Conservation (phyloP, 1,284 basidiomycete genomes). For the Boletellus sp. region DNA sequence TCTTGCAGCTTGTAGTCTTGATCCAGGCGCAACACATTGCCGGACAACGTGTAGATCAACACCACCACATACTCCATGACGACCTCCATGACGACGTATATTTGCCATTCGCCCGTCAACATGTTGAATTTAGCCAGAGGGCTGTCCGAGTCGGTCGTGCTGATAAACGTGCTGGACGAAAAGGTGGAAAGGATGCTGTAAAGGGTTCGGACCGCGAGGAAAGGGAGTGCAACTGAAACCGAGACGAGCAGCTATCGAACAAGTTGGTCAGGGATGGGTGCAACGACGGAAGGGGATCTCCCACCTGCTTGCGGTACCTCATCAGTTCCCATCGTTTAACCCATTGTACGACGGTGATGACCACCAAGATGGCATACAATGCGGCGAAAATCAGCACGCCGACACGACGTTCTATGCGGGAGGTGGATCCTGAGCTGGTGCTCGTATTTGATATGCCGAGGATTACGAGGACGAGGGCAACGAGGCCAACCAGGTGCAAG, state of each 20-base stretch:
- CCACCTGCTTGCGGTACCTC: conserved; percentile 46
- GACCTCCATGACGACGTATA: conserved; percentile 53
- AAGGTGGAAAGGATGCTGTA: conserved; percentile 50
- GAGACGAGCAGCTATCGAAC: conserved; percentile 35
- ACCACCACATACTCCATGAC: conserved; percentile 55
- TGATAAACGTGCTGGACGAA: conserved; percentile 43
- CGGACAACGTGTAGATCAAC: conserved; percentile 46
- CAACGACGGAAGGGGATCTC: conserved; percentile 16
- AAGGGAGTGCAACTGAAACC: conserved; percentile 51
- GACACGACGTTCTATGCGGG: conserved; percentile 42
- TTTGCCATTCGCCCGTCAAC: conserved; percentile 49
- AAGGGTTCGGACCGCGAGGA: conserved; percentile 52
- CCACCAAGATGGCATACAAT: conserved; percentile 43
- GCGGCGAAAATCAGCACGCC: conserved; percentile 49
- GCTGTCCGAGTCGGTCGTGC: conserved; percentile 8
- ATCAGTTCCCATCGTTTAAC: conserved; percentile 44
- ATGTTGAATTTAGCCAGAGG: conserved; percentile 50
- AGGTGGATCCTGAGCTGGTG: conserved; percentile 13
- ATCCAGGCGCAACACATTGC: conserved; percentile 30
- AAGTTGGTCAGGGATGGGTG: conserved; percentile 7
- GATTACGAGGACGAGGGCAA: conserved; percentile 49
- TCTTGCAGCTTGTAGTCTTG: conserved; percentile 30
- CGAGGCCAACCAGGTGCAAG: conserved; percentile 40
- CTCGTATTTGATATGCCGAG: conserved; percentile 39
- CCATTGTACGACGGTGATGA: conserved; percentile 47